Conservation (phyloP, 2,329 filamentous ascomycete genomes). For the Diaporthe caulivora region DNA sequence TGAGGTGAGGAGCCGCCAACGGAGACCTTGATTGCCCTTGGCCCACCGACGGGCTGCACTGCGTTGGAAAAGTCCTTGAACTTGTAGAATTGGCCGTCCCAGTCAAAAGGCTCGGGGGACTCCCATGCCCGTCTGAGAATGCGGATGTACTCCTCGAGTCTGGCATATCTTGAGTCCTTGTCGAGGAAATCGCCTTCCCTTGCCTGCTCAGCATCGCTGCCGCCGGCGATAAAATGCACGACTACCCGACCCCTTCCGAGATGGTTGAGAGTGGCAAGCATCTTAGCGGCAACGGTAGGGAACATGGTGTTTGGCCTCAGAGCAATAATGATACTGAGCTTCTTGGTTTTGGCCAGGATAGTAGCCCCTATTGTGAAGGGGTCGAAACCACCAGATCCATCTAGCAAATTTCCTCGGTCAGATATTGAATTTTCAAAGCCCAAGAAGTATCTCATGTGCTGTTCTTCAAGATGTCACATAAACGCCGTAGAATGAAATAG, state of each 20-base stretch:
- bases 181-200: constrained; percentile 70
- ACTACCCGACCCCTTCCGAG: constrained; percentile 69
- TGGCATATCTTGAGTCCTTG: constrained; percentile 69
- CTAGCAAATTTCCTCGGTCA: not conserved
- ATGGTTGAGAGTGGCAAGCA: constrained; percentile 71
- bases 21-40: constrained; percentile 64
- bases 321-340: constrained; percentile 72
- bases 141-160: constrained; percentile 72
- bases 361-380: constrained; percentile 71
- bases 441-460: not conserved
- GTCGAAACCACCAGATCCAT: constrained; percentile 67
- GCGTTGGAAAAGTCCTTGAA: constrained; percentile 70
- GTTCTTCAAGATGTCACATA: not conserved
- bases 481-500: not conserved
- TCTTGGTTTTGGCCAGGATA: constrained; percentile 67
- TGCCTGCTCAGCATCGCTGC: constrained; percentile 70
- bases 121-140: constrained; percentile 71
- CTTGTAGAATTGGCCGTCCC: constrained; percentile 70
- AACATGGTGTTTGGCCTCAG: constrained; percentile 72
- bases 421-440: no score
- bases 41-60: constrained; percentile 64
- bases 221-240: constrained; percentile 74
- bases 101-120: constrained; percentile 69
- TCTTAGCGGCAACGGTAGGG: constrained; percentile 72
- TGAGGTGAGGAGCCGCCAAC: constrained; percentile 71